Percentiles rank a stretch among this genome's conserved stretches.
Conservation (phyloP, 2,329 filamentous ascomycete genomes). For the Podosphaera leucotricha region DNA sequence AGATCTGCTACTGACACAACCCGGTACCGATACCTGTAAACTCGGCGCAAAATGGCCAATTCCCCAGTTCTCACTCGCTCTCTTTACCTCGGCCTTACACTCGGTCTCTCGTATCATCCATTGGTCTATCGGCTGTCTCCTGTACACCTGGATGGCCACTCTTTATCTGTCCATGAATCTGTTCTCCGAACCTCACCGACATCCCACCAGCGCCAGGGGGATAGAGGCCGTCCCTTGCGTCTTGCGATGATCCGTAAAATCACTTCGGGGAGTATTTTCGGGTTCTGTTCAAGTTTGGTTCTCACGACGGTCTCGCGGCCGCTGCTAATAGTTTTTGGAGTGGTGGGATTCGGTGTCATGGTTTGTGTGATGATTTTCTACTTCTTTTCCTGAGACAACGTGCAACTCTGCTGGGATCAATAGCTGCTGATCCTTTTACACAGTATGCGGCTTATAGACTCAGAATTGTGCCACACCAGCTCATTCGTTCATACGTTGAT, state of each 20-base stretch:
- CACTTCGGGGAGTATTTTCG: constrained; percentile 3
- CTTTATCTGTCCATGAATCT: background rate
- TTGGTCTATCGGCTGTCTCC: constrained; percentile 11
- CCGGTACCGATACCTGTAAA: background rate
- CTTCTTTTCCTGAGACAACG: background rate
- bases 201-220: background rate
- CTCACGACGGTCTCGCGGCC: constrained; percentile 49
- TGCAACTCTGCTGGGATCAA: background rate
- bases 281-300: constrained; percentile 20
- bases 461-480: constrained; percentile 18
- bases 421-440: constrained; percentile 1
- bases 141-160: constrained; percentile 12
- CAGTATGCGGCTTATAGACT: constrained; percentile 27
- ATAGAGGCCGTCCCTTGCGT: background rate
- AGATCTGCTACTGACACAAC: too few species aligned
- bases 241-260: background rate
- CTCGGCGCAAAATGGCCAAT: constrained; percentile 1
- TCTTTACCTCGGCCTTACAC: constrained; percentile 15
- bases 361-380: constrained; percentile 3
- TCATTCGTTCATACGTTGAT: constrained; percentile 3
- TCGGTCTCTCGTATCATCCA: constrained; percentile 16
- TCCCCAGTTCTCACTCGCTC: constrained; percentile 14
- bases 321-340: constrained; percentile 40
- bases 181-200: background rate
- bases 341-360: constrained; percentile 30